Evolutionary conservation across 805 yeast species (phyloP).

Genomic region (Suhomyces sp.): DNA sequence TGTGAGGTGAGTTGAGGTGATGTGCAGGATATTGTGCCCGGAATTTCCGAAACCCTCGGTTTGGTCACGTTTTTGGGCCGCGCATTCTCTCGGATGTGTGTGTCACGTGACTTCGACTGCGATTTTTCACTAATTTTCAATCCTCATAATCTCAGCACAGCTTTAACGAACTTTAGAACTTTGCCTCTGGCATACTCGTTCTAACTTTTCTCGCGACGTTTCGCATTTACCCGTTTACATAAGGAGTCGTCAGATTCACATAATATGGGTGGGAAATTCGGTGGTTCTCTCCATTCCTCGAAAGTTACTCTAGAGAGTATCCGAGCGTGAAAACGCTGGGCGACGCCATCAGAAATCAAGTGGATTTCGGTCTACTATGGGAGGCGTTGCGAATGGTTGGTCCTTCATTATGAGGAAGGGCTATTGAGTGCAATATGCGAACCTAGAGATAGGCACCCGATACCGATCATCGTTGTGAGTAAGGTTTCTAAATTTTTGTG

Average conservation of each 20-base stretch:
- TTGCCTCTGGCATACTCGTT: constrained; percentile 17
- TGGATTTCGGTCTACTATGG: constrained; percentile 34
- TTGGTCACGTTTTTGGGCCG: too few species aligned
- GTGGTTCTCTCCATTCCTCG: constrained; percentile 54
- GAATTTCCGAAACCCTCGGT: too few species aligned
- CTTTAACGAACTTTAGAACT: constrained; percentile 4
- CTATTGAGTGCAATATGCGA: constrained; percentile 64
- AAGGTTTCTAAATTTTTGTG: constrained; percentile 23
- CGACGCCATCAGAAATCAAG: constrained; percentile 55
- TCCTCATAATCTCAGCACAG: too few species aligned
- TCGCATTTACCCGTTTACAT: constrained; percentile 48
- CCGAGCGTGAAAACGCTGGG: constrained; percentile 60
- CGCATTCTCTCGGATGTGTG: too few species aligned
- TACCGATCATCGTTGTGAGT: constrained; percentile 60
- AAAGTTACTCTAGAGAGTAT: constrained; percentile 53
- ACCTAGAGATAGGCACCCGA: constrained; percentile 51
- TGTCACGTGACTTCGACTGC: constrained; percentile 1
- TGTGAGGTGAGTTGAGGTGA: too few species aligned
- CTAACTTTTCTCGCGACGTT: constrained; percentile 42
- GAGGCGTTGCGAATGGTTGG: constrained; percentile 60
- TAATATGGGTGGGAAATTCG: constrained; percentile 62
- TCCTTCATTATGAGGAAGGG: constrained; percentile 32
- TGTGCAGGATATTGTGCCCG: too few species aligned
- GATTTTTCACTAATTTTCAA: background rate
- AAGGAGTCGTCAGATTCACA: constrained; percentile 22